A percentile compares a stretch with the other conserved stretches of the same genome.
Evolutionary conservation across 1,139 yeast genomes (phyloP).

Genomic region (Sugiyamaella japonica): DNA sequence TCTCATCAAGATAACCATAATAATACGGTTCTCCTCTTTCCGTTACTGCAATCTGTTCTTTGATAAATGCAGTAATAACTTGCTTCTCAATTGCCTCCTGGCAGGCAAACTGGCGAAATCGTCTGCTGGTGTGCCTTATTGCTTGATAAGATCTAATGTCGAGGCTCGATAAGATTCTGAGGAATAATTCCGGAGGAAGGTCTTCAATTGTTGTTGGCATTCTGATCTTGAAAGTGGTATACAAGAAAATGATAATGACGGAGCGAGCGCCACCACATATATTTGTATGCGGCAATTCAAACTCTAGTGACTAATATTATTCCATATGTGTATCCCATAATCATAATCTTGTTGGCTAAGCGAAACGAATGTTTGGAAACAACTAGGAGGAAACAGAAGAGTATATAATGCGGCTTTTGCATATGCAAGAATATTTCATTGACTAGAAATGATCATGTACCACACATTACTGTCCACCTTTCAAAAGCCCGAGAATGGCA

Average conservation of each 20-base stretch:
- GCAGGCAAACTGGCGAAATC: conserved; percentile 15
- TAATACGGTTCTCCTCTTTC: conserved; percentile 3
- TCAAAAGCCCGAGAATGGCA: neutral
- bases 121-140: conserved; percentile 19
- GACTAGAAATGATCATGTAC: too few relatives aligned
- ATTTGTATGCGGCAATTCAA: too few relatives aligned
- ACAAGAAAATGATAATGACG: neutral
- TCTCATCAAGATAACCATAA: conserved; percentile 1
- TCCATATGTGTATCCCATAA: too few relatives aligned
- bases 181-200: conserved; percentile 21
- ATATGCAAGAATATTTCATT: too few relatives aligned
- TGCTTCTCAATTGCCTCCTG: conserved; percentile 10
- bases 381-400: too few relatives aligned
- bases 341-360: too few relatives aligned
- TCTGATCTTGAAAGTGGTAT: neutral
- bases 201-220: conserved; percentile 16
- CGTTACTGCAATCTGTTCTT: neutral
- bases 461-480: too few relatives aligned
- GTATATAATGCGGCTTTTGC: neutral
- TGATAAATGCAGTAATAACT: conserved; percentile 8
- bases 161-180: conserved; percentile 17
- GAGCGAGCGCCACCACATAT: too few relatives aligned
- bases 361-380: too few relatives aligned
- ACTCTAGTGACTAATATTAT: too few relatives aligned
- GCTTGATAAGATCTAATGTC: conserved; percentile 21